Evolutionary conservation across 2,329 filamentous ascomycete species (phyloP).

Genomic region (Coleophoma eucalyptorum): DNA sequence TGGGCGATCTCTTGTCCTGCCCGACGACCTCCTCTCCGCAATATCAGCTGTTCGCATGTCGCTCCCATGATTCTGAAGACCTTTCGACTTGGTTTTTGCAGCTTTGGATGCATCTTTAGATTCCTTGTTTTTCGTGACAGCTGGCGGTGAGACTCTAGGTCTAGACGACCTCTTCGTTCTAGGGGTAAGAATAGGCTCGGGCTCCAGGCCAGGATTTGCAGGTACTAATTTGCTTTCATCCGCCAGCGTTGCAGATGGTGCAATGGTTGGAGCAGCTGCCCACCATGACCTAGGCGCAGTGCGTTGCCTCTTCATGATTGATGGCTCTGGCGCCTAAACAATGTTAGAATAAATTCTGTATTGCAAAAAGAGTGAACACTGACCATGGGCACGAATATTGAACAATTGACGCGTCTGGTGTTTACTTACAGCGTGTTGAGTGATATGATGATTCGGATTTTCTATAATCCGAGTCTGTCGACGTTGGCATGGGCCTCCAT

Average conservation of each 20-base stretch:
- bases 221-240: too few relatives aligned
- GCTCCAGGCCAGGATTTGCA: too few relatives aligned
- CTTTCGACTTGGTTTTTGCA: not conserved
- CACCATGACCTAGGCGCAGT: conserved; percentile 22
- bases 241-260: not conserved
- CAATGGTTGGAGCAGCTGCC: conserved; percentile 10
- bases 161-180: not conserved
- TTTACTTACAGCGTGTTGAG: too few relatives aligned
- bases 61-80: not conserved
- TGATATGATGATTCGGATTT: too few relatives aligned
- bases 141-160: not conserved
- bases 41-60: not conserved
- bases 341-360: too few relatives aligned
- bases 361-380: too few relatives aligned
- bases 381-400: too few relatives aligned
- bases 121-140: not conserved
- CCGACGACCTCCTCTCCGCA: not conserved
- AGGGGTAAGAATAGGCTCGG: not conserved
- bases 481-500: too few relatives aligned
- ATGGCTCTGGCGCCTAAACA: conserved; percentile 14
- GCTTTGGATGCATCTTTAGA: not conserved
- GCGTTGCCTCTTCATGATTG: conserved; percentile 20
- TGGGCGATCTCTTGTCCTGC: not conserved
- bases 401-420: too few relatives aligned
- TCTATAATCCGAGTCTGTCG: too few relatives aligned